Conservation (phyloP, 768 basidiomycete genomes). For the Termitomyces sp. region DNA sequence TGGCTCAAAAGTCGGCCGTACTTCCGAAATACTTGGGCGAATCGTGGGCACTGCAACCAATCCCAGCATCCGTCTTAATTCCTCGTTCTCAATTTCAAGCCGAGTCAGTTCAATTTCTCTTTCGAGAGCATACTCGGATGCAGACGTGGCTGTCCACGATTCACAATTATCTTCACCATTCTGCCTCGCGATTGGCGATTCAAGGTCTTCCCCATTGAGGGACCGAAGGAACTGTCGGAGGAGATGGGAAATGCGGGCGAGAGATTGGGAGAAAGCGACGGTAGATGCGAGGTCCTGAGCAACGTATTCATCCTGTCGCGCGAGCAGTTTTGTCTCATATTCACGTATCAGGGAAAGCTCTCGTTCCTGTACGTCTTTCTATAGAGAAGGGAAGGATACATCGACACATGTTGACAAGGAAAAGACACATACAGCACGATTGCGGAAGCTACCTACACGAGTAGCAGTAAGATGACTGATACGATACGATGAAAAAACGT, state of each 20-base stretch:
- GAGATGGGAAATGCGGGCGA: constrained; percentile 63
- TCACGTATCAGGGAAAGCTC: constrained; percentile 87
- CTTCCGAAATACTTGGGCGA: constrained; percentile 17
- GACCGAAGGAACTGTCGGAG: constrained; percentile 67
- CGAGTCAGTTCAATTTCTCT: constrained; percentile 87
- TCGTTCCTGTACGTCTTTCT: constrained; percentile 92
- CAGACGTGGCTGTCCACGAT: constrained; percentile 30
- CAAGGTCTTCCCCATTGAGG: constrained; percentile 58
- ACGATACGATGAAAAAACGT: background rate
- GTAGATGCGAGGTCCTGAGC: constrained; percentile 51
- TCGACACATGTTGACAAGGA: background rate
- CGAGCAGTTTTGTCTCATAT: constrained; percentile 82
- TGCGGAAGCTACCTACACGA: constrained; percentile 59
- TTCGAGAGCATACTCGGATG: constrained; percentile 76
- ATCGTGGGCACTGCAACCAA: constrained; percentile 27
- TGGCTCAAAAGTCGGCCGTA: constrained; percentile 14
- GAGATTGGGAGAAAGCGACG: constrained; percentile 60
- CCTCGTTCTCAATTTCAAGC: constrained; percentile 82
- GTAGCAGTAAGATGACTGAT: constrained; percentile 3
- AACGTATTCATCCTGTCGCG: constrained; percentile 64
- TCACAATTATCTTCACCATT: constrained; percentile 32
- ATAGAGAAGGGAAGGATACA: constrained; percentile 3
- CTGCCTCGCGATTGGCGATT: constrained; percentile 16
- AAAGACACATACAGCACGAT: constrained; percentile 68
- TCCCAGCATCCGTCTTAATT: constrained; percentile 68